Base-by-base conservation (phyloP, 768 basidiomycete genomes). In the Mycena rebaudengoi region DNA sequence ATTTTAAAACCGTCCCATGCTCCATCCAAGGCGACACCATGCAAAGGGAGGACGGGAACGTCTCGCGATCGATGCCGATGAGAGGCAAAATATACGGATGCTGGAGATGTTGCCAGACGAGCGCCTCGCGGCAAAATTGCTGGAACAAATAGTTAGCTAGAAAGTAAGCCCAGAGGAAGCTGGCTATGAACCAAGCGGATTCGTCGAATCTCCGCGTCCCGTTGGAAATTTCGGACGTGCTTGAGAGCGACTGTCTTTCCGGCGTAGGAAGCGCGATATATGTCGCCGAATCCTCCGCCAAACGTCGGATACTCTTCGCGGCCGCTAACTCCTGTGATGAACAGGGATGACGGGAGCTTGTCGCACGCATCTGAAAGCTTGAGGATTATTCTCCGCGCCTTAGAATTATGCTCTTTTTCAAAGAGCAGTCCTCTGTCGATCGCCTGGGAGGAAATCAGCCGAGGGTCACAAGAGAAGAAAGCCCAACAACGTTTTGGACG, bases 21-120 rank as follows among this genome's bases (percentile, higher is more conserved):
- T 61, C 44, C 74, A 76, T 74, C 73, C 73, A 75, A 25, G 73
- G 75, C 2, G 74, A 73, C 26, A 73, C 73, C 64, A 74, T 65
- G 50, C 74, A 76, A 29, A 71, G 60, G 13, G 64, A 67, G 13
- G 55, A 48, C 6, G 69, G 64, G 54, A 76, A 76, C 10, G 67
- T 66, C 35, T 69, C 69, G 3, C 63, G 48, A 53, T 74, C 73
- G 20, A 75, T 70, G 2, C 76, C 75, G 23, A 77, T 30, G 29
- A 77, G 71, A 18, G 70, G 73, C 5, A 75, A 55, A 21, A 77
- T 70, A 51, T 64, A 65, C 2, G 74, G 70, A 58, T 77, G 73
- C 14, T 67, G 66, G 14, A 75, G 51, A 37, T 71, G 64, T 51
- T 71, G 66, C 76, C 74, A 77, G 21, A 73, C 60, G 13, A 74